Evolutionary conservation across 768 basidiomycete genomes (phyloP).

Genomic region (Collybia sp.): DNA sequence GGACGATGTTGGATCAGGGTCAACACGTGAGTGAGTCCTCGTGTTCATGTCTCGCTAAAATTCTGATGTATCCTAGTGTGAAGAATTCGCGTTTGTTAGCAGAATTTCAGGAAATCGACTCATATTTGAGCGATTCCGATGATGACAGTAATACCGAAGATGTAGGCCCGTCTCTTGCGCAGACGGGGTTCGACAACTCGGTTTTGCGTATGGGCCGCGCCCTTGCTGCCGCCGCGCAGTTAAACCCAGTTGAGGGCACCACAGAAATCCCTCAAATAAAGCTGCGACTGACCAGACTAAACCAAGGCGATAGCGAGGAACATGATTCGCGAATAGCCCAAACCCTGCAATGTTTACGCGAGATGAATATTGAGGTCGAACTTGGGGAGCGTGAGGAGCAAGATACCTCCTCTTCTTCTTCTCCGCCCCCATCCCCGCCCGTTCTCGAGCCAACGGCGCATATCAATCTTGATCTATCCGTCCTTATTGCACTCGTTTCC

Average conservation of each 20-base stretch:
- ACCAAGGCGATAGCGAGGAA: conserved; percentile 30
- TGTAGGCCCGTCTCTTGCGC: conserved; percentile 39
- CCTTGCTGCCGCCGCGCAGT: conserved; percentile 59
- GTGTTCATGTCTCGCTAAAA: neutral
- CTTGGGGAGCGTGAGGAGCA: conserved; percentile 50
- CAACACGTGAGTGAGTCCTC: conserved; percentile 66
- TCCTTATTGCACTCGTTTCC: conserved; percentile 79
- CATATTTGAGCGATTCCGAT: conserved; percentile 62
- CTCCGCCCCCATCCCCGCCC: conserved; percentile 8
- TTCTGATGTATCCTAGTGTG: conserved; percentile 38
- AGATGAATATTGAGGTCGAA: conserved; percentile 63
- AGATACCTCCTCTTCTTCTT: conserved; percentile 8
- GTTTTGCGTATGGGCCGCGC: conserved; percentile 66
- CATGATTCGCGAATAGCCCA: conserved; percentile 54
- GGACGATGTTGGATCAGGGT: conserved; percentile 80
- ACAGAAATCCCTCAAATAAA: conserved; percentile 41
- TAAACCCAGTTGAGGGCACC: conserved; percentile 43
- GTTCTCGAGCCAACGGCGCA: conserved; percentile 44
- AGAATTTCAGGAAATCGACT: conserved; percentile 84
- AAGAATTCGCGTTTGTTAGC: conserved; percentile 73
- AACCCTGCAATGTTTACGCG: conserved; percentile 50
- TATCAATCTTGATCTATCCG: conserved; percentile 81
- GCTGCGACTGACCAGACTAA: conserved; percentile 67
- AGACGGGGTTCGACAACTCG: conserved; percentile 64
- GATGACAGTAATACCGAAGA: conserved; percentile 48